Conservation (phyloP, 495 filamentous ascomycete genomes). For the Podospora tetraspora region DNA sequence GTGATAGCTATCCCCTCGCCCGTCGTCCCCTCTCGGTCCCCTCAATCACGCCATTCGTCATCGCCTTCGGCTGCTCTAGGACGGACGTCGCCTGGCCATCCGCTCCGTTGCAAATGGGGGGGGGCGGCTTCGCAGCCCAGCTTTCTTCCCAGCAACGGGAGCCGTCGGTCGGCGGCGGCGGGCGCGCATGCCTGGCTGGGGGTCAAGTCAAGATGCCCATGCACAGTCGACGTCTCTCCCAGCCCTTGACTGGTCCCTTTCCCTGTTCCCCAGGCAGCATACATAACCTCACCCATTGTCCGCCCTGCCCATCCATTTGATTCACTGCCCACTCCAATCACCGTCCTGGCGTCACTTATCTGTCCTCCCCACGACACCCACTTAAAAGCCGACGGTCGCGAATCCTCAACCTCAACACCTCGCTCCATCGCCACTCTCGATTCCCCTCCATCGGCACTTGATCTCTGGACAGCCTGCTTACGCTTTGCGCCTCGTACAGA, state of each 20-base stretch:
- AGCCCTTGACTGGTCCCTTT: conserved; percentile 10
- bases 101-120: not conserved
- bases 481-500: conserved; percentile 13
- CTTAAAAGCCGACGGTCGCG: conserved; percentile 14
- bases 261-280: conserved; percentile 12
- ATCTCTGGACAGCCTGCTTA: conserved; percentile 9
- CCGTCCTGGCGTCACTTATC: conserved; percentile 19
- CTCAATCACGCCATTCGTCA: conserved; percentile 21
- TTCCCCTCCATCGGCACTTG: conserved; percentile 5
- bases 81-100: not conserved
- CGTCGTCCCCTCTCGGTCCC: not conserved
- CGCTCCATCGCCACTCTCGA: conserved; percentile 9
- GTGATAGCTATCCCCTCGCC: conserved; percentile 12
- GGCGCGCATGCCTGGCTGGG: conserved; percentile 13
- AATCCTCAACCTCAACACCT: conserved; percentile 2
- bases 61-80: conserved; percentile 3
- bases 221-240: conserved; percentile 12
- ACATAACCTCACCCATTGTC: conserved; percentile 1
- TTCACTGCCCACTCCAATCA: conserved; percentile 14
- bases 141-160: conserved; percentile 2
- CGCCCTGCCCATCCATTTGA: conserved; percentile 10
- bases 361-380: conserved; percentile 28
- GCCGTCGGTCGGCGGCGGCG: conserved; percentile 1
- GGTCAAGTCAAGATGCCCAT: conserved; percentile 6
- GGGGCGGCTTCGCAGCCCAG: conserved; percentile 1